These are phyloP conservation scores for Papiliotrema fonsecae DNA, from an alignment of 1,284 basidiomycete species.

Conservation along the genomic window DNA sequence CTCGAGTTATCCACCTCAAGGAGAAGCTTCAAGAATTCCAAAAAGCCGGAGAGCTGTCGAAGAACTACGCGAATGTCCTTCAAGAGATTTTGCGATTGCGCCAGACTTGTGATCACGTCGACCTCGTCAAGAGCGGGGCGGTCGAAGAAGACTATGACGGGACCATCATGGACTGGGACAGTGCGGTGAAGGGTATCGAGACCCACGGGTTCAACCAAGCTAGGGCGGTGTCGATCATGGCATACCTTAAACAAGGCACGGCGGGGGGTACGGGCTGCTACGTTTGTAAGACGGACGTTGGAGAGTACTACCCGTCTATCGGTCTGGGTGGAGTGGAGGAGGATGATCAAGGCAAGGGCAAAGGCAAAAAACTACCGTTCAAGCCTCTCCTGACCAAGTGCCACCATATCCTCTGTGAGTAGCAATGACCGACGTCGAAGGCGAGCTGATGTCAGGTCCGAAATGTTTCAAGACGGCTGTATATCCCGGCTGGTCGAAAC, in stretches of 20 bases:
- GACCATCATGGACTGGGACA: slow-evolving; percentile 67
- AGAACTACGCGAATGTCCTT: slow-evolving; percentile 95
- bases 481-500: slow-evolving; percentile 73
- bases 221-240: slow-evolving; percentile 73
- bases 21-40: slow-evolving; percentile 61
- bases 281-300: slow-evolving; percentile 77
- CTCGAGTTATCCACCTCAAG: slow-evolving; percentile 55
- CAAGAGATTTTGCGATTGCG: slow-evolving; percentile 92
- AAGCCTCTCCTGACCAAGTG: slow-evolving; percentile 74
- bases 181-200: slow-evolving; percentile 67
- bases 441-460: slow-evolving; percentile 40
- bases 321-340: slow-evolving; percentile 43
- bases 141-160: slow-evolving; percentile 51
- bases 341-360: slow-evolving; percentile 9
- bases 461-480: slow-evolving; percentile 71
- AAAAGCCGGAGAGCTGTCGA: slow-evolving; percentile 75
- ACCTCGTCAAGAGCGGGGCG: slow-evolving; percentile 63
- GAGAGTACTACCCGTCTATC: slow-evolving; percentile 47
- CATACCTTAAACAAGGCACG: slow-evolving; percentile 64
- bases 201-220: slow-evolving; percentile 72
- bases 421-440: too few relatives aligned
- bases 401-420: slow-evolving; percentile 81
- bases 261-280: slow-evolving; percentile 74
- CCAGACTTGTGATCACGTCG: slow-evolving; percentile 95
- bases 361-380: slow-evolving; percentile 27